Conservation (phyloP, 371 early-diverging fungal genomes). For the Ordospora colligata region DNA sequence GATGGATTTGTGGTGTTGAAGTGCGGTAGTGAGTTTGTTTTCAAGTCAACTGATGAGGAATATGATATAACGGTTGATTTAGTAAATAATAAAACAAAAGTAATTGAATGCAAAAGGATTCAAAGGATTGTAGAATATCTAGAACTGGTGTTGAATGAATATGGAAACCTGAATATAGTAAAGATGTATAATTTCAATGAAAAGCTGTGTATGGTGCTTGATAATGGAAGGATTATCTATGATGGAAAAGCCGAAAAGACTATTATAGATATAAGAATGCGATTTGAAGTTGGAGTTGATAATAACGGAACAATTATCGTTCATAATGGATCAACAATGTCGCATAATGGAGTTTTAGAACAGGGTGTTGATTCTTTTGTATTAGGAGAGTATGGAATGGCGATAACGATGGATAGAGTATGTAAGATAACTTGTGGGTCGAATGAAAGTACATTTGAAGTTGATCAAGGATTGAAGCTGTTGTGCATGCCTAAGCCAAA, state of each 20-base stretch:
- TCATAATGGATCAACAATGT: not conserved
- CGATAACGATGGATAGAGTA: not conserved
- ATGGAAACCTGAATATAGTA: not conserved
- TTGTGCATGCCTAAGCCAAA: conserved; percentile 2
- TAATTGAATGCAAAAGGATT: not conserved
- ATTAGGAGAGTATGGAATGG: not conserved
- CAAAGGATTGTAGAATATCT: not conserved
- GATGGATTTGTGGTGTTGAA: not conserved
- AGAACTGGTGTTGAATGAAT: not conserved
- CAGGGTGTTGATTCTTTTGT: not conserved
- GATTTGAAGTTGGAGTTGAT: not conserved
- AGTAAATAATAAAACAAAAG: not conserved
- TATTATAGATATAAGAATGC: not conserved
- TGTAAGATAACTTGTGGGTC: not conserved
- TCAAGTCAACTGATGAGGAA: not conserved
- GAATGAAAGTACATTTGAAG: not conserved
- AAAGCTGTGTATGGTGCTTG: not conserved
- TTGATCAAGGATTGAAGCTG: conserved; percentile 20
- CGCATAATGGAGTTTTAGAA: not conserved
- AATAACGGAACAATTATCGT: not conserved
- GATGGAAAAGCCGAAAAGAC: not conserved
- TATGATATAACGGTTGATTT: not conserved
- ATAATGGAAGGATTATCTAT: not conserved
- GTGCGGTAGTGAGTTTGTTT: not conserved
- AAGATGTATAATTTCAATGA: not conserved